Conservation (phyloP, 192 early-diverging fungal species). For the Chytriomyces sp. region DNA sequence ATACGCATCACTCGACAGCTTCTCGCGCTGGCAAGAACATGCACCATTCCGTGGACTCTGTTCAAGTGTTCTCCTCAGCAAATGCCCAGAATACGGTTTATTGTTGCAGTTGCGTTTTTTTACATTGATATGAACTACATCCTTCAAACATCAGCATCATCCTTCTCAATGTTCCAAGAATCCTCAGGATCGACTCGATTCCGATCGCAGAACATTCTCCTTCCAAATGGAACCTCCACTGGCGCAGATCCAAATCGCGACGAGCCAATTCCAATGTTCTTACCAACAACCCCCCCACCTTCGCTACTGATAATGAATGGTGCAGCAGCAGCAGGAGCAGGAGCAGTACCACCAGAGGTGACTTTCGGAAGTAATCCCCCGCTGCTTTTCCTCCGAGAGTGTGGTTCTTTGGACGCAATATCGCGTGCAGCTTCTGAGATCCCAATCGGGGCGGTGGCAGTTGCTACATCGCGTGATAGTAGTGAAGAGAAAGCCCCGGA, state of each 20-base stretch:
- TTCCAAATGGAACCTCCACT: conserved; percentile 21
- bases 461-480: background rate
- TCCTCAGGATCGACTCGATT: background rate
- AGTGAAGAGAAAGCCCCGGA: background rate
- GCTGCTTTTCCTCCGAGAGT: conserved; percentile 18
- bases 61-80: no score
- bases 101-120: no score
- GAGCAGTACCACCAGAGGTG: background rate
- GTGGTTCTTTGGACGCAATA: no score
- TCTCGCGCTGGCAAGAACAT: no score
- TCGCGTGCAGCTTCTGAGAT: no score
- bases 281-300: background rate
- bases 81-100: no score
- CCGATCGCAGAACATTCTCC: background rate
- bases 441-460: no score
- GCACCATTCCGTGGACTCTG: no score
- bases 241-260: conserved; percentile 17
- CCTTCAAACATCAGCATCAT: background rate
- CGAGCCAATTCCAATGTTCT: background rate
- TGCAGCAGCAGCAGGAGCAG: background rate
- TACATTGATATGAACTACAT: no score
- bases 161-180: conserved; percentile 1
- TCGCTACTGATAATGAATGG: background rate
- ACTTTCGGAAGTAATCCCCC: background rate
- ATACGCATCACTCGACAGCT: no score